Base-by-base conservation (phyloP, 495 filamentous ascomycete species). In the Lasiosphaeria hispida region DNA sequence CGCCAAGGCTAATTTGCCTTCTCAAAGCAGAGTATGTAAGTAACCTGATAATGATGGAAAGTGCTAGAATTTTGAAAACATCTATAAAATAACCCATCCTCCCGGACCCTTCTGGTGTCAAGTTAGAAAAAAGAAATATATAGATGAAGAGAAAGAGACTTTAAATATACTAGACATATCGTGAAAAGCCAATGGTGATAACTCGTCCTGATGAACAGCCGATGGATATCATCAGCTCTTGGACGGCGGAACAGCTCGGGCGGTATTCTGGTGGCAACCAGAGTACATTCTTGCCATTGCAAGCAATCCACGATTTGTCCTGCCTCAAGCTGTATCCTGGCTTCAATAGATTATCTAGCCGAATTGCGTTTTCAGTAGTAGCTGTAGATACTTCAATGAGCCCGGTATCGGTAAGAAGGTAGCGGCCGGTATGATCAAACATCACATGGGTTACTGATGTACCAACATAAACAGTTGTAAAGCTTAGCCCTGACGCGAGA, bases 401-500 rank as follows among this genome's bases (percentile, higher is more conserved):
- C n/a, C n/a, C n/a, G n/a, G n/a, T n/a, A n/a, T n/a, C n/a, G n/a
- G n/a, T n/a, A n/a, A n/a, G n/a, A n/a, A n/a, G n/a, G n/a, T n/a
- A n/a, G n/a, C n/a, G n/a, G n/a, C n/a, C n/a, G n/a, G n/a, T n/a
- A n/a, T n/a, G n/a, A n/a, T n/a, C n/a, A n/a, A n/a, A n/a, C n/a
- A n/a, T n/a, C n/a, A n/a, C n/a, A n/a, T n/a, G n/a, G n/a, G n/a
- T n/a, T n/a, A n/a, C n/a, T n/a, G n/a, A n/a, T n/a, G n/a, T n/a
- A n/a, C n/a, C n/a, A n/a, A n/a, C n/a, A n/a, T n/a, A n/a, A n/a
- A n/a, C n/a, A n/a, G n/a, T n/a, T n/a, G n/a, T n/a, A n/a, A n/a
- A n/a, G n/a, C n/a, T n/a, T n/a, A n/a, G 72, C 2, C 92, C 92
- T 37, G 86, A 90, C 10, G 23, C 11, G 37, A 43, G 37, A 56